Evolutionary conservation across 495 filamentous ascomycete genomes (phyloP).

Genomic region (Penicillium soppii): DNA sequence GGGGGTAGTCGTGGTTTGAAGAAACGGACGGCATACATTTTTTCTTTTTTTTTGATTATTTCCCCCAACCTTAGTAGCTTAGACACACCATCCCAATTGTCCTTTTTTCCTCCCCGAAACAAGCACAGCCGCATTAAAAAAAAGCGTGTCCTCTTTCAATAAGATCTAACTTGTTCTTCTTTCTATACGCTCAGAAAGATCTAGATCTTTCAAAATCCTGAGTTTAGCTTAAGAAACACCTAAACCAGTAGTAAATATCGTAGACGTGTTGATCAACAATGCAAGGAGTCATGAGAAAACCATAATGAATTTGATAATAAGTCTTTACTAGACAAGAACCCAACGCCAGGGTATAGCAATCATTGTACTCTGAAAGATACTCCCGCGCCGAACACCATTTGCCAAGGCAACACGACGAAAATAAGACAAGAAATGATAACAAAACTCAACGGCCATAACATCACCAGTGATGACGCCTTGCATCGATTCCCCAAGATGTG

Average conservation of each 20-base stretch:
- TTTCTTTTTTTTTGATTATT: conserved; percentile 37
- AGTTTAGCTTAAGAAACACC: not conserved
- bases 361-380: not conserved
- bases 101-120: conserved; percentile 23
- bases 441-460: too few relatives aligned
- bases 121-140: conserved; percentile 15
- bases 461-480: too few relatives aligned
- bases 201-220: conserved; percentile 1
- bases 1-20: conserved; percentile 37
- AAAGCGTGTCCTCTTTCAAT: conserved; percentile 25
- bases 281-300: too few relatives aligned
- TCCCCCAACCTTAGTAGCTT: conserved; percentile 42
- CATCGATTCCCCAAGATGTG: too few relatives aligned
- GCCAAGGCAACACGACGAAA: not conserved
- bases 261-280: too few relatives aligned
- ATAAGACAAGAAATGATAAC: not conserved
- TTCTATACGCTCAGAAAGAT: not conserved
- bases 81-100: conserved; percentile 42
- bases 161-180: conserved; percentile 7
- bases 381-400: not conserved
- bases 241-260: not conserved
- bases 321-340: too few relatives aligned
- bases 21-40: conserved; percentile 39
- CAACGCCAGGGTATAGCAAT: conserved; percentile 8
- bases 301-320: too few relatives aligned